Evolutionary conservation across 495 filamentous ascomycete genomes (phyloP).

Genomic region (Trichoderma erinaceum): DNA sequence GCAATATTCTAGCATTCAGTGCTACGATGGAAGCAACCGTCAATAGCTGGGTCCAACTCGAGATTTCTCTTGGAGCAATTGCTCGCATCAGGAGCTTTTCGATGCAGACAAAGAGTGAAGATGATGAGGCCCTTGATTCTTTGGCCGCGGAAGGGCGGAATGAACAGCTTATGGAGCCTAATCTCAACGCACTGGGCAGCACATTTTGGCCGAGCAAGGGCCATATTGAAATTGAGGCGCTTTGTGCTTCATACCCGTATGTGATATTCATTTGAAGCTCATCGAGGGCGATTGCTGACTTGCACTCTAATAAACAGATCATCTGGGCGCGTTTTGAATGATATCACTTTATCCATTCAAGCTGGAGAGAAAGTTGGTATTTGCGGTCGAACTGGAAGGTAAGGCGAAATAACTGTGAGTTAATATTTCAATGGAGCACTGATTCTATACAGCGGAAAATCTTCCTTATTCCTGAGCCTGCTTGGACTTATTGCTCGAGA

Average conservation of each 20-base stretch:
- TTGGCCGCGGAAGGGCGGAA: slow-evolving; percentile 16
- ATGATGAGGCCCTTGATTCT: slow-evolving; percentile 15
- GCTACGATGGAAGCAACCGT: slow-evolving; percentile 18
- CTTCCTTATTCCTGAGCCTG: too few relatives aligned
- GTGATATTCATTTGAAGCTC: too few relatives aligned
- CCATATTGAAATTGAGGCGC: too few relatives aligned
- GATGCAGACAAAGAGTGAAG: slow-evolving; percentile 14
- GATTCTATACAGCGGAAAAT: too few relatives aligned
- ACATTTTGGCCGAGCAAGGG: too few relatives aligned
- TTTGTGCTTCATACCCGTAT: too few relatives aligned
- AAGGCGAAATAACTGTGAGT: too few relatives aligned
- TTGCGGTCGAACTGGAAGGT: slow-evolving; percentile 21
- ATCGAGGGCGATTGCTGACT: too few relatives aligned
- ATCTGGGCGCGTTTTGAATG: slow-evolving; percentile 6
- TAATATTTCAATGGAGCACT: too few relatives aligned
- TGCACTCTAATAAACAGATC: neutral
- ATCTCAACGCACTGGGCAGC: too few relatives aligned
- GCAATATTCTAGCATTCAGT: slow-evolving; percentile 18
- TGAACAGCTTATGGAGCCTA: slow-evolving; percentile 7
- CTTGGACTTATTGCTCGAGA: too few relatives aligned
- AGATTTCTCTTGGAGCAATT: slow-evolving; percentile 41
- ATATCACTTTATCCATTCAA: slow-evolving; percentile 12
- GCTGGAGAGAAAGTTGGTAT: slow-evolving; percentile 22
- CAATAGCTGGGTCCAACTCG: slow-evolving; percentile 31
- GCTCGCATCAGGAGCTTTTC: slow-evolving; percentile 29